Evolutionary conservation across 2,329 filamentous ascomycete species (phyloP).

Genomic region (Alternaria longipes): DNA sequence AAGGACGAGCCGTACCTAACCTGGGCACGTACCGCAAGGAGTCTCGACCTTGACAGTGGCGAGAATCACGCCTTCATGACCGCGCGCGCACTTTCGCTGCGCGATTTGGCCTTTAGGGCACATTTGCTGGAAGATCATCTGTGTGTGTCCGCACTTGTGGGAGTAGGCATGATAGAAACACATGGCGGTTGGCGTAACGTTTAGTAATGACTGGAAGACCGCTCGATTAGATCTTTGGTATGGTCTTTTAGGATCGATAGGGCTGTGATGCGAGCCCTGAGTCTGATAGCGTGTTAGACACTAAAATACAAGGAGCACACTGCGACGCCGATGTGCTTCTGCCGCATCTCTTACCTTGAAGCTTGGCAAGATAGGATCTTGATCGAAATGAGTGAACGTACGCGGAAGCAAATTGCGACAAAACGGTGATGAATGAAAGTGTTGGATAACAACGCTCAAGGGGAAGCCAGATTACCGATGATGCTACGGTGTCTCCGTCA

Average conservation of each 20-base stretch:
- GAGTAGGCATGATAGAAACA: slow-evolving; percentile 60
- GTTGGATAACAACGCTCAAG: neutral
- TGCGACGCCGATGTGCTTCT: neutral
- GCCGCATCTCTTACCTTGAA: neutral
- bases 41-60: slow-evolving; percentile 44
- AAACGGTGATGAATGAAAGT: neutral
- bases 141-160: slow-evolving; percentile 57
- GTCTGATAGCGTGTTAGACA: neutral
- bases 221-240: neutral
- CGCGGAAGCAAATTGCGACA: neutral
- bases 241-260: neutral
- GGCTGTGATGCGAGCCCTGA: neutral
- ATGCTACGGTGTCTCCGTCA: neutral
- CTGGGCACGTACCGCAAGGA: slow-evolving; percentile 34
- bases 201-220: neutral
- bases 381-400: neutral
- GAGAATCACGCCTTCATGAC: slow-evolving; percentile 43
- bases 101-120: slow-evolving; percentile 44
- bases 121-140: slow-evolving; percentile 46
- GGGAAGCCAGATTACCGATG: neutral
- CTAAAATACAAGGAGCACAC: neutral
- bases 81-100: slow-evolving; percentile 43
- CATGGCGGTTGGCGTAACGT: slow-evolving; percentile 41
- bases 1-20: slow-evolving; percentile 25
- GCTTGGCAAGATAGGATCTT: neutral